phyloP scores from a whole-genome alignment of 2,329 filamentous ascomycete species.

The Cordyceps cateniannulata region DNA sequence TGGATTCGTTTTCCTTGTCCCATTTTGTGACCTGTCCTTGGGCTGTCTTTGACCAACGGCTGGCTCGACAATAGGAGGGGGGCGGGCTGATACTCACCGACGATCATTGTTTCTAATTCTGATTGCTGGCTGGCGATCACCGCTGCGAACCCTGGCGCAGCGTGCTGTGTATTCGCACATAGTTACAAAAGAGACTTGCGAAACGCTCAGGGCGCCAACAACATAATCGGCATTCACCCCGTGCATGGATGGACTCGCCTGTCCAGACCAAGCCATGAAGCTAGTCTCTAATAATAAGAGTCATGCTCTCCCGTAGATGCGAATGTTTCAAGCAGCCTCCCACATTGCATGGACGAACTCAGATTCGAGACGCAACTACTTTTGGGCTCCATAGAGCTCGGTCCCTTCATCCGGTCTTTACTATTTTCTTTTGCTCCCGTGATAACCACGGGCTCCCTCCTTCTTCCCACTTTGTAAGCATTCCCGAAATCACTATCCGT shows the following conservation, averaged over 20 bases:
- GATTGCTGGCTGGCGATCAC: slow-evolving; percentile 4
- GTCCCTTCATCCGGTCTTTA: background rate
- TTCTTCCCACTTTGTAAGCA: too few relatives aligned
- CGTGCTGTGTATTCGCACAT: background rate
- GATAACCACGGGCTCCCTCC: background rate
- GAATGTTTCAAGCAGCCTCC: too few relatives aligned
- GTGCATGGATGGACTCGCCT: background rate
- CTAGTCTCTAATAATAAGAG: too few relatives aligned
- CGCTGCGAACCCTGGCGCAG: background rate
- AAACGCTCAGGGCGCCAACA: background rate
- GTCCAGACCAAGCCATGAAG: too few relatives aligned
- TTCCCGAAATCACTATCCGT: background rate
- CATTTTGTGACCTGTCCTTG: background rate
- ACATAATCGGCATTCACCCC: background rate
- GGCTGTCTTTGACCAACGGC: background rate
- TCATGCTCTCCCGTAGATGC: too few relatives aligned
- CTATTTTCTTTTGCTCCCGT: background rate
- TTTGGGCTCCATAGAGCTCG: background rate
- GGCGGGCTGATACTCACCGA: background rate
- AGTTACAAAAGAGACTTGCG: too few relatives aligned
- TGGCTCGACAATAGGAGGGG: background rate
- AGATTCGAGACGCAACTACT: too few relatives aligned
- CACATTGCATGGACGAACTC: too few relatives aligned
- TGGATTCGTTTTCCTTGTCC: background rate
- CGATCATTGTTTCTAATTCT: slow-evolving; percentile 9